Evolutionary conservation across 2,329 filamentous ascomycete species (phyloP).

Genomic region (Fusarium devonianum): DNA sequence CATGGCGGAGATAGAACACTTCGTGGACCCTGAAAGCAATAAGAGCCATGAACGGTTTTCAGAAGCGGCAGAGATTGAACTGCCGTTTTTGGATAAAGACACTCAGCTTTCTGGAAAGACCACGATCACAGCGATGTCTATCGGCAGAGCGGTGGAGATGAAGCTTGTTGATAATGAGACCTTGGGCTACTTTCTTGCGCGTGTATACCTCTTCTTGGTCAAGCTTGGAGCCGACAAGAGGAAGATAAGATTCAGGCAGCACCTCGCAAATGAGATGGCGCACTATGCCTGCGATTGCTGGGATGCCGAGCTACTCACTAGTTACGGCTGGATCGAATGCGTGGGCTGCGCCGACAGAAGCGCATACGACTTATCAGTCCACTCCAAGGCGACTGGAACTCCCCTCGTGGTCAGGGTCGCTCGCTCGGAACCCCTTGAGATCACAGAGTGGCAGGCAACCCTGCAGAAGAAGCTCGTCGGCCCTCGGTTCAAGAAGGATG

Average conservation of each 20-base stretch:
- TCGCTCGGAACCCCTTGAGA: constrained; percentile 74
- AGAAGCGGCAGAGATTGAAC: constrained; percentile 81
- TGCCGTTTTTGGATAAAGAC: constrained; percentile 82
- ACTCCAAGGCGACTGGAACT: constrained; percentile 88
- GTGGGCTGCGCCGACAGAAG: constrained; percentile 95
- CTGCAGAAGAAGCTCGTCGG: constrained; percentile 95
- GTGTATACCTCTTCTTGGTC: constrained; percentile 87
- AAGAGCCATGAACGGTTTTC: constrained; percentile 92
- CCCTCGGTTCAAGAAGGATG: constrained; percentile 92
- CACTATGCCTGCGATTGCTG: constrained; percentile 97
- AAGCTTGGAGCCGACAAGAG: constrained; percentile 85
- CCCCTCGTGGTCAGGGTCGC: constrained; percentile 86
- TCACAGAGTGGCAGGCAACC: constrained; percentile 87
- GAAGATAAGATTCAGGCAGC: constrained; percentile 94
- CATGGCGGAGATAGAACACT: constrained; percentile 99
- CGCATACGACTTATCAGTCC: constrained; percentile 93
- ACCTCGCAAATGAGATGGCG: constrained; percentile 79
- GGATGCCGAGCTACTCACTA: constrained; percentile 91
- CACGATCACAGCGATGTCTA: constrained; percentile 71
- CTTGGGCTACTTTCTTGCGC: constrained; percentile 92
- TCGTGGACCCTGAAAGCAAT: constrained; percentile 88
- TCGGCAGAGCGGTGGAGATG: constrained; percentile 83
- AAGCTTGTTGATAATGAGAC: constrained; percentile 95
- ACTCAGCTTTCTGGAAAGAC: constrained; percentile 89
- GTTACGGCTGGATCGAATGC: constrained; percentile 96